Evolutionary conservation across 2,329 filamentous ascomycete species (phyloP), one percentile per base, ranked within the genome.

Genomic region (Nigrospora osmanthi): DNA sequence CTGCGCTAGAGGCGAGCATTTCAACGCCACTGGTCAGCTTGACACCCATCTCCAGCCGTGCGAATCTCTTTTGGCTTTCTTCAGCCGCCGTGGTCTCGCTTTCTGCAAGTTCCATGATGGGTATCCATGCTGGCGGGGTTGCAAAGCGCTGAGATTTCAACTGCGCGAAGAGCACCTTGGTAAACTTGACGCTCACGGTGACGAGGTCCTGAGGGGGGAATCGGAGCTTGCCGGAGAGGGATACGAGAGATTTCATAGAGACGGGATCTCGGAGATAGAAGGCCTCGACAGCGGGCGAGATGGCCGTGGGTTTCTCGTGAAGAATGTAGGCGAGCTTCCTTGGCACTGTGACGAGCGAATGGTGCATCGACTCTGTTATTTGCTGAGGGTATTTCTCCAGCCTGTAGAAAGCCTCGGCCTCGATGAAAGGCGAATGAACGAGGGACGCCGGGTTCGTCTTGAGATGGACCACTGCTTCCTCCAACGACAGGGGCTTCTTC

Each of bases 191-290:
- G 55, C 87, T 90, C 28, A 88, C 70, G 0, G 80, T 83, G 11
- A 96, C 85, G 35, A 95, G 77, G 59, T 97, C 91, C 38, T 75
- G 66, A 0, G 89, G 89, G 3, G 81, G 75, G 55, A 98, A 95
- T 2, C 64, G 59, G 2, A 89, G 70, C 0, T 68, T 63, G 1
- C 63, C 66, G 0, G 76, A 63, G 32, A 76, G 69, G 2, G 75
- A 73, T 45, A 82, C 69, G 4, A 95, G 69, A 1, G 82, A 78
- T 45, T 83, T 84, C 37, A 96, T 65, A 1, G 84, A 75, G 46
- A 89, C 74, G 0, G 89, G 84, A 57, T 97, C 90, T 49, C 93
- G 82, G 13, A 95, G 75, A 62, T 97, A 97, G 64, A 98, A 97
- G 1, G 86, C 82, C 63, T 98, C 94, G 3, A 91, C 79, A 1